Evolutionary conservation across 2,329 filamentous ascomycete genomes (phyloP), one percentile per base, ranked within the genome.

Genomic region (Ophiostoma sp.): DNA sequence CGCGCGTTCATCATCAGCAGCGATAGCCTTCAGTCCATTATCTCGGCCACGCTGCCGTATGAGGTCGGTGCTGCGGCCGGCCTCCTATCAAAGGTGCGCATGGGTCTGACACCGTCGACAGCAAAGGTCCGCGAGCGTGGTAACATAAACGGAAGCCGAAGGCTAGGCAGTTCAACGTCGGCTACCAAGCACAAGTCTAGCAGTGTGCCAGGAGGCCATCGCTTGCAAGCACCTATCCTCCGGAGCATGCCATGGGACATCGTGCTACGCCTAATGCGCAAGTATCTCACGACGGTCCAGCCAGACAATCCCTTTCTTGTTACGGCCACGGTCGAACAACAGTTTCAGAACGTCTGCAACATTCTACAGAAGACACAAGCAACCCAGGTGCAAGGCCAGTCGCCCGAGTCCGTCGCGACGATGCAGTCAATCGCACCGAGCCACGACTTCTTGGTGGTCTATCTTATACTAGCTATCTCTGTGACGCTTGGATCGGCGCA

Each of bases 31-130:
- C 75, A 76, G 69, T 71, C 73, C 45, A 71, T 76, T 66, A 74
- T 76, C 45, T 73, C 72, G 42, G 74, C 75, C 7, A 75, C 74
- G 8, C 67, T 76, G 66, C 74, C 75, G 1, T 72, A 73, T 11
- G 74, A 73, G 16, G 70, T 72, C 1, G 74, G 74, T 5, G 58
- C 45, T 2, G 72, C 76, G 9, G 75, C 75, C 27, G 75, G 75
- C 62, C 70, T 76, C 9, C 71, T 77, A 18, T 75, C 74, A 9
- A 69, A 72, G 27, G 74, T 77, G 2, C 73, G 75, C 11, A 76
- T 77, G 75, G 76, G 75, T 55, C 70, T 77, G 65, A 76, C 75
- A 3, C 75, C 75, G 7, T 76, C 75, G 0, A 74, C 72, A 27
- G 73, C 70, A 14, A 69, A 72, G 36, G 74, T 77, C 3, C 73